phyloP scores from a whole-genome alignment of 2,329 filamentous ascomycete genomes.

The Talaromyces sp. region DNA sequence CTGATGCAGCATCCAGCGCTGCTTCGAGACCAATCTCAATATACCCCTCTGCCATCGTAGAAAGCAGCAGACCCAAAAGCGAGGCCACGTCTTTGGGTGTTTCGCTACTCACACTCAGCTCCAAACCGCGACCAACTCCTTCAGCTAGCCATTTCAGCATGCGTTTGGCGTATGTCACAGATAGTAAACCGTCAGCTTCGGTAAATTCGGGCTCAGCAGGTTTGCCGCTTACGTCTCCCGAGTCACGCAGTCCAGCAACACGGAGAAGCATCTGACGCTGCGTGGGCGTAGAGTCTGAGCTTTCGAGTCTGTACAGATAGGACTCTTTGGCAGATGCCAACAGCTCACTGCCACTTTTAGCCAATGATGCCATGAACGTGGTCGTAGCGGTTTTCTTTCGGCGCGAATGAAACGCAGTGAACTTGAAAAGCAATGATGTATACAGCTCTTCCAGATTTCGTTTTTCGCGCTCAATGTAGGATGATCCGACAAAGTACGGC shows the following conservation, averaged over 20 bases:
- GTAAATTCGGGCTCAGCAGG: conserved; percentile 86
- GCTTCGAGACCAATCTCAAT: conserved; percentile 64
- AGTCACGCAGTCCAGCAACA: conserved; percentile 76
- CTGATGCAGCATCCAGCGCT: conserved; percentile 69
- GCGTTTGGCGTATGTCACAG: conserved; percentile 82
- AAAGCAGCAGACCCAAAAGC: conserved; percentile 76
- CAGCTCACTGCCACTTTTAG: conserved; percentile 84
- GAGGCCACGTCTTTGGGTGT: conserved; percentile 91
- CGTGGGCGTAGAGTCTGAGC: conserved; percentile 79
- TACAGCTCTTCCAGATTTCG: conserved; percentile 74
- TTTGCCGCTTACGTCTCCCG: conserved; percentile 56
- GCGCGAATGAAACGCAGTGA: conserved; percentile 79
- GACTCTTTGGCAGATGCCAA: conserved; percentile 84
- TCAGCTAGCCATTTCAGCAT: conserved; percentile 98
- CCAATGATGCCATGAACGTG: conserved; percentile 87
- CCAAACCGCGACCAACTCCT: conserved; percentile 83
- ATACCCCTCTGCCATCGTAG: conserved; percentile 82
- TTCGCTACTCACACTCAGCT: conserved; percentile 81
- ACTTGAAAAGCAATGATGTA: conserved; percentile 91
- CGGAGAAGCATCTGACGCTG: conserved; percentile 88
- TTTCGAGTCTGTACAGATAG: conserved; percentile 84
- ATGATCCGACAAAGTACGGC: conserved; percentile 62
- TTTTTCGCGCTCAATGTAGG: conserved; percentile 64
- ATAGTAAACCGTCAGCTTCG: conserved; percentile 82
- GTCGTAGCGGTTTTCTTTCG: conserved; percentile 78